A percentile compares a stretch with the other conserved stretches of the same genome.
These are phyloP conservation scores for Dipteronia sinensis DNA, from an alignment of 345 rosid genomes.

Conservation along the genomic window DNA sequence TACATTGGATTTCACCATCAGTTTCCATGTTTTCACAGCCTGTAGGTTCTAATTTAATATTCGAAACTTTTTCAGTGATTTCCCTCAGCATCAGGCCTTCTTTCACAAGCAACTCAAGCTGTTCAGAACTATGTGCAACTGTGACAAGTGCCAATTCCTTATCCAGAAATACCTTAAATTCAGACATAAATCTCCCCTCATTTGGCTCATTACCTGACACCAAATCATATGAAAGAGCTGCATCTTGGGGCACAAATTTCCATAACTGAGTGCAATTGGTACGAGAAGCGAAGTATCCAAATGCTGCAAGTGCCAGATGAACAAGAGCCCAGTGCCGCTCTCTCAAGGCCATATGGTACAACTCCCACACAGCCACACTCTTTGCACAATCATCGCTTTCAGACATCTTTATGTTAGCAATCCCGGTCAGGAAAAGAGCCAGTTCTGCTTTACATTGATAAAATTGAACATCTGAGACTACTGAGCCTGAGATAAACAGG, in stretches of 20 bases:
- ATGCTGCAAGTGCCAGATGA: constrained; percentile 72
- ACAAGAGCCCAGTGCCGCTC: constrained; percentile 81
- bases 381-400: constrained; percentile 65
- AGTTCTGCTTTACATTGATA: constrained; percentile 60
- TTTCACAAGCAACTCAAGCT: constrained; percentile 47
- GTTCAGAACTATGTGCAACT: constrained; percentile 42
- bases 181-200: constrained; percentile 74
- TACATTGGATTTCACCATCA: constrained; percentile 36
- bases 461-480: constrained; percentile 40
- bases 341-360: constrained; percentile 74
- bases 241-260: constrained; percentile 83
- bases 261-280: constrained; percentile 80
- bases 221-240: constrained; percentile 78
- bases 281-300: constrained; percentile 84
- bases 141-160: constrained; percentile 66
- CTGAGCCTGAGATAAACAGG: constrained; percentile 52
- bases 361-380: constrained; percentile 71
- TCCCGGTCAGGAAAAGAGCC: constrained; percentile 74
- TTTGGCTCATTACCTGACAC: constrained; percentile 56
- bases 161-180: constrained; percentile 77
- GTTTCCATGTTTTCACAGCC: constrained; percentile 35
- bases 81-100: constrained; percentile 61
- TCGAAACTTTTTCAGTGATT: constrained; percentile 34
- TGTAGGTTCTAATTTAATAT: constrained; percentile 20
- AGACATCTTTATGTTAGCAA: constrained; percentile 55